Evolutionary conservation across 768 basidiomycete genomes (phyloP).

Genomic region (Pilatotrama ljubarskyi): DNA sequence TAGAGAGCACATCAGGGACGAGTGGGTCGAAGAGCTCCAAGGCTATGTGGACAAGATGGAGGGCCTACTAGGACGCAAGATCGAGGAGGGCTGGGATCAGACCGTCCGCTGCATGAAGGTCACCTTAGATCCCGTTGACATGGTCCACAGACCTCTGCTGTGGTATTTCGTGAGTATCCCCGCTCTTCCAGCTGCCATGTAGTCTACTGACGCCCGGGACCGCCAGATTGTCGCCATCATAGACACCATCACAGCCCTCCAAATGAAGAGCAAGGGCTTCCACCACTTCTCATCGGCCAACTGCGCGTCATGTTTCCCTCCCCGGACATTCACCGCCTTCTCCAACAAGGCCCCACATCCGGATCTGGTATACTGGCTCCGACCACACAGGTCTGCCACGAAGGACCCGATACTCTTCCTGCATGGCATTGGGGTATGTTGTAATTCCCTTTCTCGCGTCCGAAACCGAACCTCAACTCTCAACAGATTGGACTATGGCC

Average conservation of each 20-base stretch:
- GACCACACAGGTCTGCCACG: slow-evolving; percentile 46
- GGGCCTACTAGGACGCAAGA: slow-evolving; percentile 37
- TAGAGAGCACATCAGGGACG: slow-evolving; percentile 31
- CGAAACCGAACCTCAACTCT: neutral
- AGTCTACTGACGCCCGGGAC: neutral
- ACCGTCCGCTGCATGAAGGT: slow-evolving; percentile 48
- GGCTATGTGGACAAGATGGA: slow-evolving; percentile 47
- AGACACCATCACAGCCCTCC: slow-evolving; percentile 46
- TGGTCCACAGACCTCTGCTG: slow-evolving; percentile 56
- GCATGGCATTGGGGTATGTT: slow-evolving; percentile 65
- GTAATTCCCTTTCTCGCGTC: neutral
- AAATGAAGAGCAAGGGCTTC: slow-evolving; percentile 48
- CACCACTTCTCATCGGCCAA: slow-evolving; percentile 46
- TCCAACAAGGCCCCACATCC: slow-evolving; percentile 40
- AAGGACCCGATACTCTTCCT: slow-evolving; percentile 62
- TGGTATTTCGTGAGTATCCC: slow-evolving; percentile 57
- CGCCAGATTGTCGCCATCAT: slow-evolving; percentile 54
- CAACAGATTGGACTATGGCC: slow-evolving; percentile 61
- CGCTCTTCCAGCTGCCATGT: neutral
- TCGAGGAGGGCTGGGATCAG: slow-evolving; percentile 43
- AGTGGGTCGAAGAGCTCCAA: slow-evolving; percentile 53
- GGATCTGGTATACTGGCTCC: slow-evolving; percentile 47
- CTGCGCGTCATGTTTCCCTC: slow-evolving; percentile 51
- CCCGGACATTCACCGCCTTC: slow-evolving; percentile 46
- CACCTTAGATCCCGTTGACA: slow-evolving; percentile 57